Base-by-base conservation (phyloP, 257 asterid species). In the Nicotiana obtusifolia region DNA sequence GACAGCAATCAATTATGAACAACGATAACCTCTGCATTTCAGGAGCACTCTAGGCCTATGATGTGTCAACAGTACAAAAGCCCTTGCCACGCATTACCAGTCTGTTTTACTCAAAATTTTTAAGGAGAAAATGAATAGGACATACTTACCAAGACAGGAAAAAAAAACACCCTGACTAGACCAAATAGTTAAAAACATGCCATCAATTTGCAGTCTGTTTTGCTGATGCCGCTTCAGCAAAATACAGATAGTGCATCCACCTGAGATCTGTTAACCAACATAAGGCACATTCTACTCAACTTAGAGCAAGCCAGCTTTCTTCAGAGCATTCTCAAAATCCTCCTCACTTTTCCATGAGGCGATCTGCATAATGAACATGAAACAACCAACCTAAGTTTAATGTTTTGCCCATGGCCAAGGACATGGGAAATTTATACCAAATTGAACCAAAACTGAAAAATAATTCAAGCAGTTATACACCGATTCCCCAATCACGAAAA, bases 221-320 rank as follows among this genome's bases (percentile, higher is more conserved):
- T 22, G 22, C 78, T 71, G 37, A 71, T 13, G 59, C 35, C 31
- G 22, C 78, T 71, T 44, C n/a, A 41, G n/a, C 22, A 15, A 13
- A 69, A 41, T 19, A 35, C 41, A 35, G 41, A 35, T 35, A 64
- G 78, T 19, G 20, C 24, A 65, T 65, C 54, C 66, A 15, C 52
- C 31, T 30, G 53, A 10, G 80, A 14, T 14, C 37, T 24, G 77
- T 35, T 15, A 14, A 44, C 47, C 30, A 80, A 80, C 76, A 37
- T 5, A 37, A 14, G 20, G 52, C 9, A 59, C 59, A 19, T 44
- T 80, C 26, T 35, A 19, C 78, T 24, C 67, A 15, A 30, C 49
- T 83, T 88, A 93, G 35, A 87, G 10, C 77, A 94, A 83, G 17
- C 96, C 97, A 14, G 97, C 98, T 49, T 64, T 85, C 80, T 86